phyloP scores from a whole-genome alignment of 1,284 basidiomycete genomes.

The Anthracocystis setariae region DNA sequence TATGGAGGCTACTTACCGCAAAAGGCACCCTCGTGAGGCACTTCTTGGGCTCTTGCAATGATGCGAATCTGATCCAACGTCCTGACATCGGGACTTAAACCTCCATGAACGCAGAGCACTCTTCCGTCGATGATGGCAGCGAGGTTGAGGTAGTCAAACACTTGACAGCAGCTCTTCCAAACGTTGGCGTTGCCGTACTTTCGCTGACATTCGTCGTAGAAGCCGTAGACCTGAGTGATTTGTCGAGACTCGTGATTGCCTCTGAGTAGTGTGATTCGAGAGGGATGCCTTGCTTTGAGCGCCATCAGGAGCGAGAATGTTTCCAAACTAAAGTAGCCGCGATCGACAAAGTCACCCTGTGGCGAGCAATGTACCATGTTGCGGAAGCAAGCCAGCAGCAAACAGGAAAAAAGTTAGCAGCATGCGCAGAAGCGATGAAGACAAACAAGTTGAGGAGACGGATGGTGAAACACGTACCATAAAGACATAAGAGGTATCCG shows the following conservation, averaged over 20 bases:
- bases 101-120: conserved; percentile 99
- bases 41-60: conserved; percentile 92
- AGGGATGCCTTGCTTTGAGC: conserved; percentile 91
- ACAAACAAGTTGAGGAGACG: no score
- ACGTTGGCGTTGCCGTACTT: conserved; percentile 92
- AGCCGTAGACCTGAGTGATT: conserved; percentile 97
- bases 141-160: conserved; percentile 98
- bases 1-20: conserved; percentile 27
- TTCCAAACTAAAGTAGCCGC: conserved; percentile 95
- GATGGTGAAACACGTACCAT: conserved; percentile 75
- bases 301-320: conserved; percentile 89
- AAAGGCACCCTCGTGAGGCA: conserved; percentile 99
- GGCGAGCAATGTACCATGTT: neutral
- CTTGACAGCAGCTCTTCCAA: conserved; percentile 99
- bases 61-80: conserved; percentile 99
- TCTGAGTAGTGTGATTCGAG: conserved; percentile 86
- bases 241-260: conserved; percentile 96
- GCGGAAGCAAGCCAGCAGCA: no score
- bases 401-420: neutral
- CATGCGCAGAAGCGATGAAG: no score
- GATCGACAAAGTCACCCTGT: conserved; percentile 96
- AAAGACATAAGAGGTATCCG: conserved; percentile 93
- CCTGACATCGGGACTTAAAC: conserved; percentile 95
- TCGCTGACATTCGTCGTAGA: conserved; percentile 91
- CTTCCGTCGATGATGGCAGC: conserved; percentile 96